Conservation (phyloP, 2,329 filamentous ascomycete genomes). For the Gremmenia infestans region DNA sequence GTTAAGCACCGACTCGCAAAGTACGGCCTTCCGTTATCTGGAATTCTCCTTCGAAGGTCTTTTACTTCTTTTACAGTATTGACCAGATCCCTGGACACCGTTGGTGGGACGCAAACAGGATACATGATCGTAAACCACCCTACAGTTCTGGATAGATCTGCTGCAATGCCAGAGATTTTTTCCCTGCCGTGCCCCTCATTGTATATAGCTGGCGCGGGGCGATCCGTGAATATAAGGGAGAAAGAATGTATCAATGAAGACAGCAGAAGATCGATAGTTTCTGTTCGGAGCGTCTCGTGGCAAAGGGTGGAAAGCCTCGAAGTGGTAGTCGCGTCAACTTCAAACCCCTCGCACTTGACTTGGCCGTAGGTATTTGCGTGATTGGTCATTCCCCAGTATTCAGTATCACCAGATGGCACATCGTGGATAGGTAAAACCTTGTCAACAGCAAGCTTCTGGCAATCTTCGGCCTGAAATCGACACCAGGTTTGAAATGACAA, state of each 20-base stretch:
- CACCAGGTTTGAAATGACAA: conserved; percentile 33
- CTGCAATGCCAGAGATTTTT: conserved; percentile 21
- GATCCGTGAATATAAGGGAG: conserved; percentile 31
- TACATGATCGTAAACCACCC: conserved; percentile 44
- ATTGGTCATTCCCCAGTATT: conserved; percentile 27
- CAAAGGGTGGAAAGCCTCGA: conserved; percentile 21
- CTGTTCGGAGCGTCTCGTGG: conserved; percentile 31
- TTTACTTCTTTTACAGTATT: conserved; percentile 29
- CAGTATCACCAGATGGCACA: conserved; percentile 1
- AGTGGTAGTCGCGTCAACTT: conserved; percentile 37
- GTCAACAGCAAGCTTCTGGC: conserved; percentile 26
- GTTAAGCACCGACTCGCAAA: conserved; percentile 35
- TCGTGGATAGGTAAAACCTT: conserved; percentile 26
- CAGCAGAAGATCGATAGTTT: conserved; percentile 37
- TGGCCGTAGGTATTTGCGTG: conserved; percentile 23
- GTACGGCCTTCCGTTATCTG: conserved; percentile 35
- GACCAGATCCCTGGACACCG: neutral
- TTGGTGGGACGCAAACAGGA: conserved; percentile 21
- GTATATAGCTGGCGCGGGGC: conserved; percentile 34
- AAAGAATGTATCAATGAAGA: conserved; percentile 35
- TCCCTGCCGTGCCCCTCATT: conserved; percentile 41
- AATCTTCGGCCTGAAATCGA: conserved; percentile 30
- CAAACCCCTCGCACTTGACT: conserved; percentile 35
- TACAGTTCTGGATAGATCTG: conserved; percentile 37
- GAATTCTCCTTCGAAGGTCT: conserved; percentile 33